Percentiles rank a stretch among this genome's conserved stretches.
phyloP scores from a whole-genome alignment of 75 land plant species.

The Ceratopteris richardii region DNA sequence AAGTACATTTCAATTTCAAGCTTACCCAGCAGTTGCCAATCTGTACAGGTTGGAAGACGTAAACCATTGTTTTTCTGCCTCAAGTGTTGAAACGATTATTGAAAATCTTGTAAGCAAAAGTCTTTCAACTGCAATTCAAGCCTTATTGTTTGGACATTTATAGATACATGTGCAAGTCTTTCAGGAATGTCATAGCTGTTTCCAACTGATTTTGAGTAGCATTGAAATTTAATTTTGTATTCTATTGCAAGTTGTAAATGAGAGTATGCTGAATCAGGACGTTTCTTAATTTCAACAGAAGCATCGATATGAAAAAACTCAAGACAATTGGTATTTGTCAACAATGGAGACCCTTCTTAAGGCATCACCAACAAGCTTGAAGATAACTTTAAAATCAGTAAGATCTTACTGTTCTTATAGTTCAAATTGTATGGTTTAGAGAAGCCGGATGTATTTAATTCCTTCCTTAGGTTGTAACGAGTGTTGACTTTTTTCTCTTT shows the following conservation, averaged over 20 bases:
- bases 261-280: too few relatives aligned
- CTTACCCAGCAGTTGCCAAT: constrained; percentile 1
- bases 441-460: too few relatives aligned
- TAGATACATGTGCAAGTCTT: too few relatives aligned
- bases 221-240: too few relatives aligned
- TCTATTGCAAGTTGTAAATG: too few relatives aligned
- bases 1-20: neutral
- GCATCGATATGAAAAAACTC: constrained; percentile 17
- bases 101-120: constrained; percentile 18
- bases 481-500: too few relatives aligned
- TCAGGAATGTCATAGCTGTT: too few relatives aligned
- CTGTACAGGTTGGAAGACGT: constrained; percentile 46
- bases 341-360: constrained; percentile 45
- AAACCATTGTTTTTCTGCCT: constrained; percentile 54
- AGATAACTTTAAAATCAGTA: constrained; percentile 72
- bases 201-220: too few relatives aligned
- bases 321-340: constrained; percentile 43
- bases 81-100: constrained; percentile 67
- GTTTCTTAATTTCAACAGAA: constrained; percentile 44
- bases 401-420: neutral
- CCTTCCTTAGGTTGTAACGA: too few relatives aligned
- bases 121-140: too few relatives aligned
- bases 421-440: too few relatives aligned
- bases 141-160: too few relatives aligned
- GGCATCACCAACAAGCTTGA: constrained; percentile 77